Percentiles rank a stretch among this genome's conserved stretches.
These are phyloP conservation scores for Adansonia gregorii DNA, from an alignment of 441 rosid species.

Conservation along the genomic window DNA sequence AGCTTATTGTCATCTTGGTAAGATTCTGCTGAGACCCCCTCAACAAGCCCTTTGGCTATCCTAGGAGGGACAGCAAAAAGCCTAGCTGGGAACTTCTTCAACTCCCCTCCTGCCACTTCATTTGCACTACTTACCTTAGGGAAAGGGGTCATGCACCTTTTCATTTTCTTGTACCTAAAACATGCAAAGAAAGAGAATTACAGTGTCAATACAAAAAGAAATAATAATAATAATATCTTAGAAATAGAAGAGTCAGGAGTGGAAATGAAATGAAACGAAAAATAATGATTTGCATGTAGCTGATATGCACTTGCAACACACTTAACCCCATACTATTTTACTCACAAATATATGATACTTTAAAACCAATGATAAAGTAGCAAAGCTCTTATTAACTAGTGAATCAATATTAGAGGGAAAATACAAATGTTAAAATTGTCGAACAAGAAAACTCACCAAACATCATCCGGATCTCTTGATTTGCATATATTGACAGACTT, in stretches of 20 bases:
- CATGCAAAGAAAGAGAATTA: slow-evolving; percentile 20
- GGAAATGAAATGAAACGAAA: background rate
- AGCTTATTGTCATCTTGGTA: slow-evolving; percentile 66
- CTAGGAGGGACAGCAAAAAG: slow-evolving; percentile 77
- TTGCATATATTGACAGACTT: slow-evolving; percentile 46
- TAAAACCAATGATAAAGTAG: background rate
- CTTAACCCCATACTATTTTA: background rate
- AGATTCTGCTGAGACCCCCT: slow-evolving; percentile 57
- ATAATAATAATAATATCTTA: background rate
- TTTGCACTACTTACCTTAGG: slow-evolving; percentile 60
- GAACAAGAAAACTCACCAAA: slow-evolving; percentile 50
- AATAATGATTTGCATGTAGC: background rate
- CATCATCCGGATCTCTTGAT: slow-evolving; percentile 45
- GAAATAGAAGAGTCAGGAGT: background rate
- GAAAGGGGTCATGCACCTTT: slow-evolving; percentile 62
- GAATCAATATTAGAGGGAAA: slow-evolving; percentile 13
- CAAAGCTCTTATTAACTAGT: background rate
- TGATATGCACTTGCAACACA: background rate
- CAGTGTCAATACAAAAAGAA: background rate
- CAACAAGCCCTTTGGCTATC: slow-evolving; percentile 60
- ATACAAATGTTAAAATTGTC: slow-evolving; percentile 11
- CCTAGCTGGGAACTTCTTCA: slow-evolving; percentile 85
- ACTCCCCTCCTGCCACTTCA: slow-evolving; percentile 78
- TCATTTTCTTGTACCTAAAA: slow-evolving; percentile 72
- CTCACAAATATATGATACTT: background rate